phyloP scores from a whole-genome alignment of 139 green algal species.

The Micractinium sp. region DNA sequence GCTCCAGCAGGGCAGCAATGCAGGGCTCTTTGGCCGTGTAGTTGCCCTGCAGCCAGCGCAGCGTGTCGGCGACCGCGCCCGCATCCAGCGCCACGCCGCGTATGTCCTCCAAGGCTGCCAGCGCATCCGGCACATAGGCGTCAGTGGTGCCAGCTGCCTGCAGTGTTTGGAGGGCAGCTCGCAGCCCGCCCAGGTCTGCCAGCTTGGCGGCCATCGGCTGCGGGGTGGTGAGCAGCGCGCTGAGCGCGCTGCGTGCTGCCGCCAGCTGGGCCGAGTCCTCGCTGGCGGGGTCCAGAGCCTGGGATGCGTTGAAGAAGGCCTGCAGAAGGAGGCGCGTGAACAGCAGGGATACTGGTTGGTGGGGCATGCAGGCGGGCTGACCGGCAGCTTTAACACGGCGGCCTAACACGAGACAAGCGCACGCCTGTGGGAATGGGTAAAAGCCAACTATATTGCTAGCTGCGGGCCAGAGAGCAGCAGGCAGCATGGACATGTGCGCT shows the following conservation, averaged over 20 bases:
- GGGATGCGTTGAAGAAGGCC: neutral
- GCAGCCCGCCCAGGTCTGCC: neutral
- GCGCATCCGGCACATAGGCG: neutral
- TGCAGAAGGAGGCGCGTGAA: neutral
- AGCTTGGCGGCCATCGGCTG: neutral
- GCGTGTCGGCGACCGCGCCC: neutral
- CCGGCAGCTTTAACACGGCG: too few species aligned
- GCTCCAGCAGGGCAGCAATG: conserved; percentile 13
- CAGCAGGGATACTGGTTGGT: neutral
- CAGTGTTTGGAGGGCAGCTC: neutral
- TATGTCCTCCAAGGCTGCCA: neutral
- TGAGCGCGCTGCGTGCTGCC: neutral
- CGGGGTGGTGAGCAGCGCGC: neutral
- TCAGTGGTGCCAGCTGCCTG: neutral
- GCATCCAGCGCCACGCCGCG: neutral
- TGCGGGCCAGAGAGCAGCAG: neutral
- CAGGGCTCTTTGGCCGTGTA: conserved; percentile 29
- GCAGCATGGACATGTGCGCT: neutral
- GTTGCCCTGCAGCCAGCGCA: conserved; percentile 11
- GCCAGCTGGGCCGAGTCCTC: neutral
- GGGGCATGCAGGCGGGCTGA: too few species aligned
- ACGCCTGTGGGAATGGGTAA: too few species aligned
- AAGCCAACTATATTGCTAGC: neutral
- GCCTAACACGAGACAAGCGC: neutral
- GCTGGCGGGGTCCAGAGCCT: neutral